Percentiles rank a stretch among this genome's conserved stretches.
These are phyloP conservation scores for Antonospora locustae DNA, from an alignment of 371 early-diverging fungal species.

Conservation along the genomic window DNA sequence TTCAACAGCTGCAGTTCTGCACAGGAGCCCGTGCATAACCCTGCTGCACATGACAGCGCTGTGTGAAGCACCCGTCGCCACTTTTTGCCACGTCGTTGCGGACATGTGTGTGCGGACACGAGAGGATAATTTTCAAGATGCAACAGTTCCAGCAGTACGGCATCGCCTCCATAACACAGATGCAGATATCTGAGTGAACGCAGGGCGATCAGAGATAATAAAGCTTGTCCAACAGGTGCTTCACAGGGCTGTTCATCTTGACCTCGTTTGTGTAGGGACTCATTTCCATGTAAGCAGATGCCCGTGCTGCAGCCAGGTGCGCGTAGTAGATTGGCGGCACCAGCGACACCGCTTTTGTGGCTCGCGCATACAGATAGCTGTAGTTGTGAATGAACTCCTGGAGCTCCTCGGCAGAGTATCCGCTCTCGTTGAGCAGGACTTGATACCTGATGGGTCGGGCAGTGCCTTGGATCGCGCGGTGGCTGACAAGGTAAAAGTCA, in stretches of 20 bases:
- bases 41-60: too few species aligned
- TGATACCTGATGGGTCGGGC: constrained; percentile 73
- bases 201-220: constrained; percentile 38
- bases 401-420: constrained; percentile 61
- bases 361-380: constrained; percentile 72
- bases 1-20: too few species aligned
- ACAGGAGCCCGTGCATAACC: too few species aligned
- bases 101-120: too few species aligned
- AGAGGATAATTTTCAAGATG: too few species aligned
- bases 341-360: constrained; percentile 65
- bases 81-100: too few species aligned
- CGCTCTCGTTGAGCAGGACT: constrained; percentile 68
- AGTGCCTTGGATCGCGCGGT: constrained; percentile 76
- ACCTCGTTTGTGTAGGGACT: constrained; percentile 2
- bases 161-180: too few species aligned
- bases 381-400: constrained; percentile 68
- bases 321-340: constrained; percentile 74
- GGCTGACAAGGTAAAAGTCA: constrained; percentile 77
- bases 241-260: not conserved
- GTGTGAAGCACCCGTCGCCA: too few species aligned
- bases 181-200: too few species aligned
- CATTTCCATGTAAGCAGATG: constrained; percentile 28
- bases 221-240: constrained; percentile 4
- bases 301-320: constrained; percentile 61
- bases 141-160: too few species aligned